These are phyloP conservation scores for Mallotus japonicus DNA, from an alignment of 441 rosid genomes.

Conservation along the genomic window DNA sequence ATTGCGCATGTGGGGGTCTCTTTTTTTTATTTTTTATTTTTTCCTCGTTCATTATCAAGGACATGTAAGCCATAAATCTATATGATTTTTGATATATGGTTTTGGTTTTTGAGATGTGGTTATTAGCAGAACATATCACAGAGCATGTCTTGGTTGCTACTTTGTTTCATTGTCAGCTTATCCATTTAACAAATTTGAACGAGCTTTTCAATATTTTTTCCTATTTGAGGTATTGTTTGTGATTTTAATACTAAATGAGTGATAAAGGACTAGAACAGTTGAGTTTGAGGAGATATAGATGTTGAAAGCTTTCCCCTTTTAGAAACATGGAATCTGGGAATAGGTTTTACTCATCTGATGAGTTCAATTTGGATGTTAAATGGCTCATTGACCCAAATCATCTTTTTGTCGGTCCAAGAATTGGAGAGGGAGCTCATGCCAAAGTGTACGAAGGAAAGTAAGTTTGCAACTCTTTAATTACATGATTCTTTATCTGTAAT, in stretches of 20 bases:
- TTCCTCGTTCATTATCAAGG: slow-evolving; percentile 12
- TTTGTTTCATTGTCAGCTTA: slow-evolving; percentile 34
- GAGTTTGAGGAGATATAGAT: not conserved
- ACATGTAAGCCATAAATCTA: slow-evolving; percentile 38
- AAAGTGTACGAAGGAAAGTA: slow-evolving; percentile 97
- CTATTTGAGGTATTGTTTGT: slow-evolving; percentile 11
- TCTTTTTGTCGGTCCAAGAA: slow-evolving; percentile 90
- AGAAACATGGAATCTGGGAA: slow-evolving; percentile 68
- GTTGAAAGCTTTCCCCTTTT: not conserved
- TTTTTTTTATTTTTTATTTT: slow-evolving; percentile 23
- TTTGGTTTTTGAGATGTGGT: slow-evolving; percentile 33
- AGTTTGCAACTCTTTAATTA: slow-evolving; percentile 33
- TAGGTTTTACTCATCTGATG: slow-evolving; percentile 51
- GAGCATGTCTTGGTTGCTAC: slow-evolving; percentile 38
- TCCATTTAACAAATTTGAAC: slow-evolving; percentile 27
- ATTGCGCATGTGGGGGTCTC: slow-evolving; percentile 48
- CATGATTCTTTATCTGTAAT: slow-evolving; percentile 1
- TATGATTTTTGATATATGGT: slow-evolving; percentile 19
- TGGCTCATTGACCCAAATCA: slow-evolving; percentile 86
- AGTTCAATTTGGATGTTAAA: slow-evolving; percentile 68
- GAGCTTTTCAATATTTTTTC: slow-evolving; percentile 29
- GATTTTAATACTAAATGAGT: not conserved
- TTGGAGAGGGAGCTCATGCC: slow-evolving; percentile 99
- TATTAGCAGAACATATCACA: slow-evolving; percentile 21
- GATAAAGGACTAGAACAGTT: not conserved